These are phyloP conservation scores for Pyrenophora graminea DNA, from an alignment of 2,329 filamentous ascomycete genomes.

Conservation along the genomic window DNA sequence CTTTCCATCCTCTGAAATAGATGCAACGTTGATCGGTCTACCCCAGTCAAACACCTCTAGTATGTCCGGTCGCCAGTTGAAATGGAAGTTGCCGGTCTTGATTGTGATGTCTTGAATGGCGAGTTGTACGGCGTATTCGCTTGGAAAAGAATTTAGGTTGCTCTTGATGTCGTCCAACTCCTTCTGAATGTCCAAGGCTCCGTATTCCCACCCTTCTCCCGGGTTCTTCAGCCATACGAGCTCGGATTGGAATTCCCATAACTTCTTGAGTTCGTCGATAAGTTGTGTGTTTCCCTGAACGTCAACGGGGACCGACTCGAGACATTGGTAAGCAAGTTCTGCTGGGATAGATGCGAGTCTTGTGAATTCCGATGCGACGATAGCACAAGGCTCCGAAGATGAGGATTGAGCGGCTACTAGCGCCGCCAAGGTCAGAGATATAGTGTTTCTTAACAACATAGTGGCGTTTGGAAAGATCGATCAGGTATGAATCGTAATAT, in stretches of 20 bases:
- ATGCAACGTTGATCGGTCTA: constrained; percentile 25
- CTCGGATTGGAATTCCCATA: constrained; percentile 45
- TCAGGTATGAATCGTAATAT: background rate
- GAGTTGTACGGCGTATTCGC: constrained; percentile 46
- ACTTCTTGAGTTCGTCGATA: constrained; percentile 35
- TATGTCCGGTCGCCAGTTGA: constrained; percentile 35
- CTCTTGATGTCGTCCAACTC: constrained; percentile 41
- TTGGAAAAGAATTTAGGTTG: constrained; percentile 33
- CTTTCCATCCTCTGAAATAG: constrained; percentile 40
- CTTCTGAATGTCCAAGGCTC: constrained; percentile 39
- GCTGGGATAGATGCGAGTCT: constrained; percentile 18
- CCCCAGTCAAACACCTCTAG: constrained; percentile 29
- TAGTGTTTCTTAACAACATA: constrained; percentile 15
- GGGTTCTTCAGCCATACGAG: constrained; percentile 42
- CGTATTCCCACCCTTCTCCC: constrained; percentile 38
- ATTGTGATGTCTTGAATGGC: constrained; percentile 35
- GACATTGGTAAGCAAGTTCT: constrained; percentile 30
- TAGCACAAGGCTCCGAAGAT: constrained; percentile 25
- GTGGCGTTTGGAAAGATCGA: background rate
- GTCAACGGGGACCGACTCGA: constrained; percentile 41
- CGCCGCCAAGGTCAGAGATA: constrained; percentile 20
- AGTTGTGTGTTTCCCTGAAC: constrained; percentile 28
- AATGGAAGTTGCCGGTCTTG: constrained; percentile 33
- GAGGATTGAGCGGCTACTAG: constrained; percentile 20
- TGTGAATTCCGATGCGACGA: constrained; percentile 13